Evolutionary conservation across 768 basidiomycete species (phyloP).

Genomic region (Hortiboletus flavorubellus): DNA sequence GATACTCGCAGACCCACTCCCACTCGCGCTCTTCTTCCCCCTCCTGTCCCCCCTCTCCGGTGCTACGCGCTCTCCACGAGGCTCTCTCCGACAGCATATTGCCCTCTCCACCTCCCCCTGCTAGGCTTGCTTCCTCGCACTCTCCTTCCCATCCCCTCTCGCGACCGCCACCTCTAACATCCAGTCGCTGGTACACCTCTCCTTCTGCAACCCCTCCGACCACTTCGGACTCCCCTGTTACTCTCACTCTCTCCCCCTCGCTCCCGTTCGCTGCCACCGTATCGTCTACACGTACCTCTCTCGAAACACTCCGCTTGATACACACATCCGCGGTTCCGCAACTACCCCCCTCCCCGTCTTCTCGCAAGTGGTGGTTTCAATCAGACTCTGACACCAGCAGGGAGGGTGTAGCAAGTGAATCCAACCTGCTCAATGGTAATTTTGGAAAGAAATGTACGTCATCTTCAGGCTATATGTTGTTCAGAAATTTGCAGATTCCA

Average conservation of each 20-base stretch:
- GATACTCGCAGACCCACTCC: background rate
- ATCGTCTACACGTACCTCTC: constrained; percentile 41
- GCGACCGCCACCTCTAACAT: constrained; percentile 50
- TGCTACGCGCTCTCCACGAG: constrained; percentile 41
- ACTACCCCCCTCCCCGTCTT: constrained; percentile 22
- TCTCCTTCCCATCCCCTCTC: constrained; percentile 32
- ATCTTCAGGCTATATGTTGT: background rate
- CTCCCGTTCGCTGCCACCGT: constrained; percentile 23
- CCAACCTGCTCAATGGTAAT: constrained; percentile 41
- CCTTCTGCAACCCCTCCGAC: constrained; percentile 59
- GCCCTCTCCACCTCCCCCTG: constrained; percentile 42
- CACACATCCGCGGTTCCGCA: constrained; percentile 28
- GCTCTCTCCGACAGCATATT: constrained; percentile 41
- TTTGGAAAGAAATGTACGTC: constrained; percentile 62
- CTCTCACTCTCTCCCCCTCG: constrained; percentile 12
- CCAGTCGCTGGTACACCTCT: constrained; percentile 55
- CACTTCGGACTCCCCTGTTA: constrained; percentile 20
- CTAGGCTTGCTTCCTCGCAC: constrained; percentile 39
- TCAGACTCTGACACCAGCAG: constrained; percentile 39
- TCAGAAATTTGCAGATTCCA: background rate
- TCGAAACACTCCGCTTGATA: constrained; percentile 55
- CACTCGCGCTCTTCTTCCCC: background rate
- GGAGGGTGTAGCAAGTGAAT: constrained; percentile 43
- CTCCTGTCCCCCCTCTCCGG: constrained; percentile 36
- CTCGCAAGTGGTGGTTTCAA: constrained; percentile 50